Conservation (phyloP, 1,284 basidiomycete genomes). For the Inonotus obliquus region DNA sequence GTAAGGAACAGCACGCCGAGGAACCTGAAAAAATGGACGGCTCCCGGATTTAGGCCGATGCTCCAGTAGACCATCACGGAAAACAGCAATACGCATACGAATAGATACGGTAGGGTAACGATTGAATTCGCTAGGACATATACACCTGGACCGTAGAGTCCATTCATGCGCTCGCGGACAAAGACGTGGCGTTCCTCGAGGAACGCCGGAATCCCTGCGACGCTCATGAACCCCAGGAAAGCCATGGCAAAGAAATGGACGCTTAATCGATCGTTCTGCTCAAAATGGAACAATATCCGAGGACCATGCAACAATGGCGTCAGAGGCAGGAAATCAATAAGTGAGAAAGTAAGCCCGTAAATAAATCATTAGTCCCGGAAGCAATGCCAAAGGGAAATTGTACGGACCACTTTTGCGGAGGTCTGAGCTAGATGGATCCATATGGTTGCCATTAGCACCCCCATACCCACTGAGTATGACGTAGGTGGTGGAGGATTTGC, state of each 20-base stretch:
- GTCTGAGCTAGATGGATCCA: conserved; percentile 48
- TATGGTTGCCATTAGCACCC: conserved; percentile 51
- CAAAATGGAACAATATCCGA: not conserved
- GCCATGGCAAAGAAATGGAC: conserved; percentile 51
- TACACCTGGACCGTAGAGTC: conserved; percentile 50
- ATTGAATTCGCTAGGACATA: conserved; percentile 51
- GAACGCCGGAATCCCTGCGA: conserved; percentile 48
- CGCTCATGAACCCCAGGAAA: conserved; percentile 52
- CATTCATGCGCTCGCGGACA: conserved; percentile 48
- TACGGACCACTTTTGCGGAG: conserved; percentile 30
- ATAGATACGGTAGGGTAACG: conserved; percentile 54
- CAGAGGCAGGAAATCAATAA: not conserved
- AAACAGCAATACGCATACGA: conserved; percentile 47
- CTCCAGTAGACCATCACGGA: conserved; percentile 38
- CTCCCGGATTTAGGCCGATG: conserved; percentile 46
- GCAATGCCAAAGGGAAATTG: not conserved
- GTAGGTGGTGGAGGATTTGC: not conserved
- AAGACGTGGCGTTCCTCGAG: conserved; percentile 52
- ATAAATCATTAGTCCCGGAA: not conserved
- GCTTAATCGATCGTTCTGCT: conserved; percentile 26
- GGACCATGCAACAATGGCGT: not conserved
- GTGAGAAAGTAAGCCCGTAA: not conserved
- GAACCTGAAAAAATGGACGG: conserved; percentile 48
- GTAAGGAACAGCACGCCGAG: conserved; percentile 52
- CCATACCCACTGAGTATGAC: conserved; percentile 37